These are phyloP conservation scores for Plasmodium knowlesi DNA, from an alignment of 169 alveolate genomes.

Conservation along the genomic window DNA sequence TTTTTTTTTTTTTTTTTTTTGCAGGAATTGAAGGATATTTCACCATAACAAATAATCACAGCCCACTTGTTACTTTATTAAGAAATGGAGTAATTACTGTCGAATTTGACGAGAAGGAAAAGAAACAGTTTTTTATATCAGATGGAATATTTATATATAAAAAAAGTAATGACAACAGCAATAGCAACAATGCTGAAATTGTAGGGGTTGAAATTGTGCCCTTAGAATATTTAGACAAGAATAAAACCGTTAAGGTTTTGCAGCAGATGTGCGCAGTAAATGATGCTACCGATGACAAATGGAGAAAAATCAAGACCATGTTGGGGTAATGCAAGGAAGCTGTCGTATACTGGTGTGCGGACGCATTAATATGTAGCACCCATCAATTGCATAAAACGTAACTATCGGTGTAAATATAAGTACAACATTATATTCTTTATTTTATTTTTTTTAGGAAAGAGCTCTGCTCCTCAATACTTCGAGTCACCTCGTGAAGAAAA, in stretches of 20 bases:
- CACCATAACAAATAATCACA: slow-evolving; percentile 68
- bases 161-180: slow-evolving; percentile 68
- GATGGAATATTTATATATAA: slow-evolving; percentile 74
- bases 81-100: slow-evolving; percentile 74
- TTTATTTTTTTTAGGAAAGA: slow-evolving; percentile 57
- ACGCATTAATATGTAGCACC: background rate
- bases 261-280: slow-evolving; percentile 73
- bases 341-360: background rate
- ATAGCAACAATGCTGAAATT: slow-evolving; percentile 66
- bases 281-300: slow-evolving; percentile 75
- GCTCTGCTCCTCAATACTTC: slow-evolving; percentile 66
- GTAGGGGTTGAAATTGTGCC: slow-evolving; percentile 75
- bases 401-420: background rate
- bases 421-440: background rate
- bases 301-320: slow-evolving; percentile 71
- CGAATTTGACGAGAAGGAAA: slow-evolving; percentile 73
- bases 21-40: slow-evolving; percentile 74
- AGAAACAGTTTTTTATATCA: slow-evolving; percentile 70
- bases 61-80: slow-evolving; percentile 66
- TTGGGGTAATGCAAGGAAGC: slow-evolving; percentile 31
- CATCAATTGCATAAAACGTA: background rate
- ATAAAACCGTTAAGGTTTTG: slow-evolving; percentile 66
- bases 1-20: background rate
- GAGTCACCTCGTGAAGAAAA: slow-evolving; percentile 47
- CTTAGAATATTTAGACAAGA: slow-evolving; percentile 66